A percentile compares a stretch with the other conserved stretches of the same genome.
Evolutionary conservation across 2,329 filamentous ascomycete genomes (phyloP).

Genomic region (Tolypocladium pustulatum): DNA sequence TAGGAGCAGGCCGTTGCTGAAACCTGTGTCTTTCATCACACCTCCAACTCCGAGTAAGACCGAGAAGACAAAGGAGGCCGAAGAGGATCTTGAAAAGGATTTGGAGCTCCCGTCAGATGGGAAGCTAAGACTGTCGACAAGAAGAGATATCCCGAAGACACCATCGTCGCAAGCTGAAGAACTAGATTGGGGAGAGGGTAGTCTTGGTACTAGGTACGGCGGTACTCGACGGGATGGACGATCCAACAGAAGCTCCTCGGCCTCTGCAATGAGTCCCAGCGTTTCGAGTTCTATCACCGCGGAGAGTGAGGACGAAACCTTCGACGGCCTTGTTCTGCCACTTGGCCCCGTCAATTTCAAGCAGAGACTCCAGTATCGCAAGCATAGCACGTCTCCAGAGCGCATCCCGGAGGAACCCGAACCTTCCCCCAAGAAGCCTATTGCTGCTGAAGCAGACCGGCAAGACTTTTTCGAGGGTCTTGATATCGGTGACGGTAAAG

Average conservation of each 20-base stretch:
- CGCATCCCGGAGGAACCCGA: slow-evolving; percentile 29
- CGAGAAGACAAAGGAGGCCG: slow-evolving; percentile 20
- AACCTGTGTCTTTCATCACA: slow-evolving; percentile 42
- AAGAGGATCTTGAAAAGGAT: slow-evolving; percentile 63
- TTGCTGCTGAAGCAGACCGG: slow-evolving; percentile 32
- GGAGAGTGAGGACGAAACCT: slow-evolving; percentile 87
- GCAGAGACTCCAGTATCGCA: slow-evolving; percentile 64
- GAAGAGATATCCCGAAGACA: slow-evolving; percentile 51
- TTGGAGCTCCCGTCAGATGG: slow-evolving; percentile 61
- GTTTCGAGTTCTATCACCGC: slow-evolving; percentile 81
- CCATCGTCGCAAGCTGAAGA: slow-evolving; percentile 58
- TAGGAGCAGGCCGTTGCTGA: slow-evolving; percentile 43
- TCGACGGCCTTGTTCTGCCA: slow-evolving; percentile 82
- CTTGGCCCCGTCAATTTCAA: slow-evolving; percentile 74
- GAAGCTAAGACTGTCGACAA: slow-evolving; percentile 53
- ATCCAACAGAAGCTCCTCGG: slow-evolving; percentile 75
- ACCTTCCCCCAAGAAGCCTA: slow-evolving; percentile 17
- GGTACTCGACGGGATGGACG: slow-evolving; percentile 73
- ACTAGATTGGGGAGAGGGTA: slow-evolving; percentile 90
- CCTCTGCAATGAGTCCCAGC: slow-evolving; percentile 84
- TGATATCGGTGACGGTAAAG: slow-evolving; percentile 74
- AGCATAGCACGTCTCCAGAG: slow-evolving; percentile 48
- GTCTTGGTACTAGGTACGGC: slow-evolving; percentile 79
- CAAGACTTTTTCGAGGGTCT: slow-evolving; percentile 83
- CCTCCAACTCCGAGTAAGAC: slow-evolving; percentile 44